Base-by-base conservation (phyloP, 2,329 filamentous ascomycete genomes). In the Moelleriella libera region DNA sequence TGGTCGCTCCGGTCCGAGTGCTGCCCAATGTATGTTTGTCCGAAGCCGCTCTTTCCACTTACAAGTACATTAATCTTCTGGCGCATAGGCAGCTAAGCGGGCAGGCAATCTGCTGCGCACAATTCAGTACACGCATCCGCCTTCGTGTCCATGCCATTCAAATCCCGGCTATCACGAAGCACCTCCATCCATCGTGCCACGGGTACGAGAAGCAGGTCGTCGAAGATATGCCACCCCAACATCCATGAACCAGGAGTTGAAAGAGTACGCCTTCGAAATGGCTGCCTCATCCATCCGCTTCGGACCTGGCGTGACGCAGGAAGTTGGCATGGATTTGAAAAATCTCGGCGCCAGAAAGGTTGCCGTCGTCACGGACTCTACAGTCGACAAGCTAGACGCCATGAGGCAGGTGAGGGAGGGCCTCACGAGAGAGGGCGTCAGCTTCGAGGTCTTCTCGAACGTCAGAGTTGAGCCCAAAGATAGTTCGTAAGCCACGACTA, bases 221-320 rank as follows among this genome's bases (percentile, higher is more conserved):
- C 63, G 78, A 34, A 70, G 69, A 45, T 81, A 77, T 63, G 88
- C 87, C n/a, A 90, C 87, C 0, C 87, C 89, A 0, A 69, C 84
- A 32, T 59, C 58, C 40, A 53, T 60, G 21, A 68, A 84, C 21
- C 45, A 50, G 30, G 67, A 74, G 7, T 75, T 88, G 59, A 95
- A 94, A 63, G 92, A 98, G 64, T 98, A 98, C 68, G 92, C 92
- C 11, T 98, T 98, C 61, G 92, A 98, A 65, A 94, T 98, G 90
- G 92, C 92, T 0, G 88, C 92, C 1, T 94, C 87, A 1, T 87
- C 84, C 30, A 96, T 98, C 59, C 81, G 92, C 10, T 98, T 97
- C 58, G 92, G 92, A 0, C 87, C 88, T 0, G 92, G 92, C 5
- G 85, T 84, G 48, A 98, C 92, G 29, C 87, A 88, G 64, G 92